phyloP scores from a whole-genome alignment of 768 basidiomycete genomes.

The Symmetrospora coprosmae region DNA sequence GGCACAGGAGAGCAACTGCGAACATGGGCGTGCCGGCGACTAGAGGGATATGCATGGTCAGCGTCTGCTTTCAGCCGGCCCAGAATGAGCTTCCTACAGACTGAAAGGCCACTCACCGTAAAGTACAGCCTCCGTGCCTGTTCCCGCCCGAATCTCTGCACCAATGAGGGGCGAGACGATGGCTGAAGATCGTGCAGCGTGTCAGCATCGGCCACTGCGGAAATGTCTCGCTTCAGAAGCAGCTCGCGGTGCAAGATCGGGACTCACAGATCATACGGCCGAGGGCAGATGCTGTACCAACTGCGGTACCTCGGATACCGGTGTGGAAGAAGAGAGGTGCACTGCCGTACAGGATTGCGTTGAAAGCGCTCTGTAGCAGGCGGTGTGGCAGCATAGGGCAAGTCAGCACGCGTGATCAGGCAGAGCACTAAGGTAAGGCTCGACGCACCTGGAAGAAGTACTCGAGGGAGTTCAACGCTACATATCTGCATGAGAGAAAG shows the following conservation, averaged over 20 bases:
- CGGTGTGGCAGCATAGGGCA: no score
- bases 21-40: neutral
- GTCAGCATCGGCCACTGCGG: neutral
- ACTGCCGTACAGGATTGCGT: constrained; percentile 9
- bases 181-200: neutral
- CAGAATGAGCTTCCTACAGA: neutral
- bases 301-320: constrained; percentile 3
- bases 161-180: constrained; percentile 8
- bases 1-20: constrained; percentile 2
- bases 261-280: neutral
- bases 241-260: no score
- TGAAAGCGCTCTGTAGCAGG: neutral
- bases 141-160: constrained; percentile 4
- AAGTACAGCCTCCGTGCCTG: constrained; percentile 1
- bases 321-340: constrained; percentile 14
- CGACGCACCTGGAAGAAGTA: constrained; percentile 4
- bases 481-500: neutral
- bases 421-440: neutral
- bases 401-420: neutral
- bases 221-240: no score
- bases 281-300: constrained; percentile 4
- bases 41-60: neutral
- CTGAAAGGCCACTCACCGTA: neutral
- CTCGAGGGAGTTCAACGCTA: constrained; percentile 9
- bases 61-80: neutral